phyloP scores from a whole-genome alignment of 2,329 filamentous ascomycete genomes.

The Penicillium sp. region DNA sequence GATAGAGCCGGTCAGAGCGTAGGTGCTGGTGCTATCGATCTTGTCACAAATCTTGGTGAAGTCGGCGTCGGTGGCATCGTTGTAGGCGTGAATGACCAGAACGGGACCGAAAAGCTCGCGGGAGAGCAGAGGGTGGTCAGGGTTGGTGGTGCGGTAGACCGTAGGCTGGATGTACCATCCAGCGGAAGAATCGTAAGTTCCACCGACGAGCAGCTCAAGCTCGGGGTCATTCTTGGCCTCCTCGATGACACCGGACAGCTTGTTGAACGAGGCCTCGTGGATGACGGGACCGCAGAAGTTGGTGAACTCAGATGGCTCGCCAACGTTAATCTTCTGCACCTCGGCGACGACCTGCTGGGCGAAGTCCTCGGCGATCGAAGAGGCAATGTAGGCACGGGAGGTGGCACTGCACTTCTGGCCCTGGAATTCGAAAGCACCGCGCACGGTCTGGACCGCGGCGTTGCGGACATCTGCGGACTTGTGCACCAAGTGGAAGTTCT shows the following conservation, averaged over 20 bases:
- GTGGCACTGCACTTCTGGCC: slow-evolving; percentile 90
- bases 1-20: slow-evolving; percentile 45
- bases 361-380: slow-evolving; percentile 72
- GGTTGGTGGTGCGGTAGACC: slow-evolving; percentile 72
- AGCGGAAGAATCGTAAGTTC: slow-evolving; percentile 71
- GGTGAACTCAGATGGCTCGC: slow-evolving; percentile 65
- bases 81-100: slow-evolving; percentile 72
- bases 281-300: slow-evolving; percentile 90
- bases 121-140: slow-evolving; percentile 69
- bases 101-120: slow-evolving; percentile 83
- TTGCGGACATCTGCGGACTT: slow-evolving; percentile 73
- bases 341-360: slow-evolving; percentile 65
- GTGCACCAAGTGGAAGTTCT: slow-evolving; percentile 89
- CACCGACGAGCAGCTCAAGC: slow-evolving; percentile 71
- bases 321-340: slow-evolving; percentile 67
- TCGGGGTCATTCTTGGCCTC: slow-evolving; percentile 72
- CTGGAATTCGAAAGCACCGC: slow-evolving; percentile 86
- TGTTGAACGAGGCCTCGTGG: slow-evolving; percentile 76
- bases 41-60: slow-evolving; percentile 59
- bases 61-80: slow-evolving; percentile 59
- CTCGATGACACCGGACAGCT: slow-evolving; percentile 73
- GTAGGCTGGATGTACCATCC: slow-evolving; percentile 85
- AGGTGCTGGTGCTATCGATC: slow-evolving; percentile 42
- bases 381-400: slow-evolving; percentile 74
- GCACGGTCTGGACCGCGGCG: slow-evolving; percentile 76